Percentiles rank a stretch among this genome's conserved stretches.
These are phyloP conservation scores for Phyllosticta citribraziliensis DNA, from an alignment of 2,329 filamentous ascomycete genomes.

Conservation along the genomic window DNA sequence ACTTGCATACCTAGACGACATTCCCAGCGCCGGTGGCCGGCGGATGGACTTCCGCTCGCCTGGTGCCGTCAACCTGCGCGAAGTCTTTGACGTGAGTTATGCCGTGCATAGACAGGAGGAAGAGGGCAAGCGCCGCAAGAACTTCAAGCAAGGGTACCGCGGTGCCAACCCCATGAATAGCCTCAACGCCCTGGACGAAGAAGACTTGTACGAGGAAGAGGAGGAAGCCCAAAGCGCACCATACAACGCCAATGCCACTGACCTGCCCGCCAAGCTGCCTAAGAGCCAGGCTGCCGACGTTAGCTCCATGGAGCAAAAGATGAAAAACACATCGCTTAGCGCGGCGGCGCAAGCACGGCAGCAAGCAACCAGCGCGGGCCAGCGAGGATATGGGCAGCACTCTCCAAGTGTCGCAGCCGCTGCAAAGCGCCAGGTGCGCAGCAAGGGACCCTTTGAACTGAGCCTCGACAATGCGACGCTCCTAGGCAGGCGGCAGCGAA, in stretches of 20 bases:
- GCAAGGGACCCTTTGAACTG: slow-evolving; percentile 81
- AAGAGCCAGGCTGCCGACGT: slow-evolving; percentile 55
- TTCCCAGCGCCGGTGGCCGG: slow-evolving; percentile 44
- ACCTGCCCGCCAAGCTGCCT: slow-evolving; percentile 55
- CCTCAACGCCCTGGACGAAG: slow-evolving; percentile 56
- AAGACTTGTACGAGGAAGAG: slow-evolving; percentile 56
- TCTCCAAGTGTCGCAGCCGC: slow-evolving; percentile 75
- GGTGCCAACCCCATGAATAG: slow-evolving; percentile 54
- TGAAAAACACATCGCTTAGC: slow-evolving; percentile 71
- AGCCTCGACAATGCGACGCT: slow-evolving; percentile 85
- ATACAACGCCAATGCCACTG: slow-evolving; percentile 37
- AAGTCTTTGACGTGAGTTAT: slow-evolving; percentile 98
- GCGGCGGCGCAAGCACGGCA: slow-evolving; percentile 54
- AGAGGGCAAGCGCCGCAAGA: slow-evolving; percentile 83
- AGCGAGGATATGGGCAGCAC: slow-evolving; percentile 79
- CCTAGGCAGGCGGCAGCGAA: slow-evolving; percentile 59
- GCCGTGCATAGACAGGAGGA: slow-evolving; percentile 95
- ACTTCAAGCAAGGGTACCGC: slow-evolving; percentile 62
- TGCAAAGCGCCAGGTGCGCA: slow-evolving; percentile 68
- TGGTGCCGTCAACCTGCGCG: slow-evolving; percentile 86
- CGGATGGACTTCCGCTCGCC: slow-evolving; percentile 91
- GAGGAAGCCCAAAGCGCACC: slow-evolving; percentile 48
- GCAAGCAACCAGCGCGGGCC: slow-evolving; percentile 34
- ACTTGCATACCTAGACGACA: slow-evolving; percentile 48
- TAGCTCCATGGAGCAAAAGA: slow-evolving; percentile 71